Evolutionary conservation across 2,329 filamentous ascomycete species (phyloP).

Genomic region (Elsinoe fawcettii): DNA sequence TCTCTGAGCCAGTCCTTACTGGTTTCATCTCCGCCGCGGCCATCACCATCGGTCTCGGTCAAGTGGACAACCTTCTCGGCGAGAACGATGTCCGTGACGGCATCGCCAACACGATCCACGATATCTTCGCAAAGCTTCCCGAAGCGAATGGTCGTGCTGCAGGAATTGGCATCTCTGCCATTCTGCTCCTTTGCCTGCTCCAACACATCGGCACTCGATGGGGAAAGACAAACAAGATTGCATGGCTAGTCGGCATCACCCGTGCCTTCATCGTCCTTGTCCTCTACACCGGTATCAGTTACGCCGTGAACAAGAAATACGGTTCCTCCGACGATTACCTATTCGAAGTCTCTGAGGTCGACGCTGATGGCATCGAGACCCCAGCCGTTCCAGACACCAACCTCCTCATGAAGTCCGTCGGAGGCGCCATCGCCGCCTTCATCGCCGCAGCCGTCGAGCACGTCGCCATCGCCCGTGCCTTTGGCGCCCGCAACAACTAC

Average conservation of each 20-base stretch:
- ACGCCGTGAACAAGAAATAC: conserved; percentile 50
- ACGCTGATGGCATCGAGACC: conserved; percentile 47
- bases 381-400: conserved; percentile 42
- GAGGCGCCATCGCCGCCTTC: conserved; percentile 52
- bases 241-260: conserved; percentile 54
- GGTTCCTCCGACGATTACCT: conserved; percentile 32
- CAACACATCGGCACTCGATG: conserved; percentile 53
- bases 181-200: conserved; percentile 49
- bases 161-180: conserved; percentile 51
- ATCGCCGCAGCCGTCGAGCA: conserved; percentile 56
- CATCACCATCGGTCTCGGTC: conserved; percentile 55
- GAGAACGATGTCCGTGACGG: conserved; percentile 44
- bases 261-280: conserved; percentile 54
- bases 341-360: conserved; percentile 53
- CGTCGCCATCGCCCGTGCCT: conserved; percentile 56
- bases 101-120: conserved; percentile 51
- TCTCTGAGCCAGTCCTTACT: conserved; percentile 56
- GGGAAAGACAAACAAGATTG: conserved; percentile 49
- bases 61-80: conserved; percentile 55
- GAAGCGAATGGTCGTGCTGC: conserved; percentile 52
- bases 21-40: conserved; percentile 61
- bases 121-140: conserved; percentile 50
- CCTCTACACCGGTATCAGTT: conserved; percentile 57
- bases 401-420: conserved; percentile 48
- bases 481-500: conserved; percentile 55